phyloP scores from a whole-genome alignment of 2,329 filamentous ascomycete genomes.

The Clarireedia paspali region DNA sequence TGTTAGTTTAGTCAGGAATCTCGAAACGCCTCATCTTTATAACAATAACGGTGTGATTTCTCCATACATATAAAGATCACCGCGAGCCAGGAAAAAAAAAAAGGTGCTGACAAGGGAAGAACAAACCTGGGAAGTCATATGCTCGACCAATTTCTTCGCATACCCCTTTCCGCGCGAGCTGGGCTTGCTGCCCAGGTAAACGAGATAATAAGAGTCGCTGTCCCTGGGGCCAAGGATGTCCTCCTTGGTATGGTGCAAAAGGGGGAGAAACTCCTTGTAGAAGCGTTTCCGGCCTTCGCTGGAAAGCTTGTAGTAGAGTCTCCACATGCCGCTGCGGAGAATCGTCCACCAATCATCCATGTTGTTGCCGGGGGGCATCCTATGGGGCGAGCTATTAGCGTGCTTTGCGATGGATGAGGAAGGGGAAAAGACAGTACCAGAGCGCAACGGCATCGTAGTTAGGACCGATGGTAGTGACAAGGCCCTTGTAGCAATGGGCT shows the following conservation, averaged over 20 bases:
- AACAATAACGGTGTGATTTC: too few relatives aligned
- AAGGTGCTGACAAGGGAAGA: background rate
- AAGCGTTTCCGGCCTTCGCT: conserved; percentile 65
- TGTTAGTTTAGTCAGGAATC: background rate
- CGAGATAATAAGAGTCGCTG: conserved; percentile 68
- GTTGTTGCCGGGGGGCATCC: conserved; percentile 68
- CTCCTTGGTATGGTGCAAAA: conserved; percentile 65
- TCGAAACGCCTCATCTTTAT: too few relatives aligned
- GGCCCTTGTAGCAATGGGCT: conserved; percentile 64
- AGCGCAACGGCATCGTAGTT: conserved; percentile 73
- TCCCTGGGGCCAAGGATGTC: conserved; percentile 61
- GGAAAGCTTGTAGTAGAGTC: conserved; percentile 66
- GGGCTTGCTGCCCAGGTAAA: conserved; percentile 73
- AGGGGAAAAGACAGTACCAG: conserved; percentile 46
- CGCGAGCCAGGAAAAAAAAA: too few relatives aligned
- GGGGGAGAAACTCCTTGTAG: conserved; percentile 68
- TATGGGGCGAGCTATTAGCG: conserved; percentile 27
- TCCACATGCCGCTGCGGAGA: conserved; percentile 70
- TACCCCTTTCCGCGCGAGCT: conserved; percentile 65
- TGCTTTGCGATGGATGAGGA: background rate
- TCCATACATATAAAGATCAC: too few relatives aligned
- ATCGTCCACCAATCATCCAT: conserved; percentile 67
- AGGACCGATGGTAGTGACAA: conserved; percentile 66
- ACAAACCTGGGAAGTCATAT: conserved; percentile 57
- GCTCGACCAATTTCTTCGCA: conserved; percentile 60